A percentile compares a stretch with the other conserved stretches of the same genome.
These are phyloP conservation scores for Neofusicoccum sp. DNA, from an alignment of 2,329 filamentous ascomycete genomes.

Conservation along the genomic window DNA sequence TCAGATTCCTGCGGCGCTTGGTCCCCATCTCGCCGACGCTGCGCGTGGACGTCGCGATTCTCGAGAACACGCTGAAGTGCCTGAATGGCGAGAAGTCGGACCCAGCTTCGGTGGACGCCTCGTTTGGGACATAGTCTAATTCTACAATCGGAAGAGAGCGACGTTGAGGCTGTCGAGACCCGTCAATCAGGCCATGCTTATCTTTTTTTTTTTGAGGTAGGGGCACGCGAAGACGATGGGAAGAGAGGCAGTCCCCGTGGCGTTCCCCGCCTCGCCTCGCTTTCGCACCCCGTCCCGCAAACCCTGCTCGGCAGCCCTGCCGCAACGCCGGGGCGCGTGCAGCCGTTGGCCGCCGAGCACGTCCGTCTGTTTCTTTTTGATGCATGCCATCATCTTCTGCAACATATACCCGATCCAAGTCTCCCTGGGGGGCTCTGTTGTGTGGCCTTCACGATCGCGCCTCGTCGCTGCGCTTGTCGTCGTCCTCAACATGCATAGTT, in stretches of 20 bases:
- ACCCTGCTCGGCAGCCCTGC: constrained; percentile 4
- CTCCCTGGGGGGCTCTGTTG: constrained; percentile 9
- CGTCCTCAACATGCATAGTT: constrained; percentile 17
- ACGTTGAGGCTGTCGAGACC: constrained; percentile 8
- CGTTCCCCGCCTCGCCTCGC: constrained; percentile 20
- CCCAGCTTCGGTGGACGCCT: constrained; percentile 17
- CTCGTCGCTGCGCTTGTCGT: neutral
- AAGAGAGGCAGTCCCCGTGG: constrained; percentile 10
- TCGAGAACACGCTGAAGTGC: constrained; percentile 48
- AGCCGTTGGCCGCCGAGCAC: constrained; percentile 12
- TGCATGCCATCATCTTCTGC: constrained; percentile 21
- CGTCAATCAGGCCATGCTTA: constrained; percentile 16
- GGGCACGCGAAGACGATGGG: constrained; percentile 12
- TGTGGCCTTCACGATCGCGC: constrained; percentile 15
- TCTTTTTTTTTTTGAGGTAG: constrained; percentile 10
- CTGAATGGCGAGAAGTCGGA: constrained; percentile 19
- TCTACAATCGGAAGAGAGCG: constrained; percentile 19
- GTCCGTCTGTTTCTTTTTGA: constrained; percentile 20
- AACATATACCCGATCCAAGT: constrained; percentile 20
- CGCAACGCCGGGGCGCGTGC: constrained; percentile 6
- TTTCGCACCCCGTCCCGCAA: constrained; percentile 12
- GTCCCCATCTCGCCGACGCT: constrained; percentile 76
- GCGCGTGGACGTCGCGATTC: constrained; percentile 71
- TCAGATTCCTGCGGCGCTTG: constrained; percentile 72
- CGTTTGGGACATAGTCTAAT: constrained; percentile 18